phyloP scores from a whole-genome alignment of 2,329 filamentous ascomycete species.

The Sporothrix schenckii region DNA sequence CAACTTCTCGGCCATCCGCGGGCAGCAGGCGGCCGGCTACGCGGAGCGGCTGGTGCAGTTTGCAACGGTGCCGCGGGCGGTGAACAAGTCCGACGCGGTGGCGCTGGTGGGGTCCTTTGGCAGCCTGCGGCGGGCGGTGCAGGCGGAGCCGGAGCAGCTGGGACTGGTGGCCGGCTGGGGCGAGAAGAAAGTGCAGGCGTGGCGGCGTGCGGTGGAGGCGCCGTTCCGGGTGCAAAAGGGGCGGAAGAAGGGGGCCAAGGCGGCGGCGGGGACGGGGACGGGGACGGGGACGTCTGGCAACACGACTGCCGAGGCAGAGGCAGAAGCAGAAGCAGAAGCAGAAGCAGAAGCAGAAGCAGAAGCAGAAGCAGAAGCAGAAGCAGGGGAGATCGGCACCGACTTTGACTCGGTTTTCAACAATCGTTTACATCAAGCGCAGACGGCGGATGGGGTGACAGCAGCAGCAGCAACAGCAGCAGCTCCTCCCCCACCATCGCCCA shows the following conservation, averaged over 20 bases:
- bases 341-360: background rate
- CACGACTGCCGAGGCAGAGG: no score
- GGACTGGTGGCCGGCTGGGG: slow-evolving; percentile 89
- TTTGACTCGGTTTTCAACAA: slow-evolving; percentile 30
- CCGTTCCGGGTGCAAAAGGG: slow-evolving; percentile 78
- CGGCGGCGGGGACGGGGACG: slow-evolving; percentile 38
- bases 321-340: background rate
- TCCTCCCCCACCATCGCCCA: slow-evolving; percentile 38
- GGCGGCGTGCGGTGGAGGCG: slow-evolving; percentile 79
- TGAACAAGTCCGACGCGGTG: slow-evolving; percentile 95
- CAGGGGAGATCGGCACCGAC: slow-evolving; percentile 1
- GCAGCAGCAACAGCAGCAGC: background rate
- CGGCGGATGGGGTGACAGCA: background rate
- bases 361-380: background rate
- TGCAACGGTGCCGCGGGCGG: slow-evolving; percentile 81
- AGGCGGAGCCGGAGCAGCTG: slow-evolving; percentile 84
- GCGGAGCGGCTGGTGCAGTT: slow-evolving; percentile 89
- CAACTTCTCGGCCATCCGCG: slow-evolving; percentile 74
- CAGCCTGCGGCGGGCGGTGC: slow-evolving; percentile 81
- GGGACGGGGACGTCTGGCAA: slow-evolving; percentile 1
- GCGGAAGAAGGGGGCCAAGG: slow-evolving; percentile 46
- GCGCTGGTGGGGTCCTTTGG: slow-evolving; percentile 91
- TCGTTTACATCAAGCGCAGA: background rate
- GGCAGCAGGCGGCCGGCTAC: slow-evolving; percentile 81
- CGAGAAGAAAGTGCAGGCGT: slow-evolving; percentile 88